phyloP scores from a whole-genome alignment of 148 eudicot species.

The Arbutus unedo region DNA sequence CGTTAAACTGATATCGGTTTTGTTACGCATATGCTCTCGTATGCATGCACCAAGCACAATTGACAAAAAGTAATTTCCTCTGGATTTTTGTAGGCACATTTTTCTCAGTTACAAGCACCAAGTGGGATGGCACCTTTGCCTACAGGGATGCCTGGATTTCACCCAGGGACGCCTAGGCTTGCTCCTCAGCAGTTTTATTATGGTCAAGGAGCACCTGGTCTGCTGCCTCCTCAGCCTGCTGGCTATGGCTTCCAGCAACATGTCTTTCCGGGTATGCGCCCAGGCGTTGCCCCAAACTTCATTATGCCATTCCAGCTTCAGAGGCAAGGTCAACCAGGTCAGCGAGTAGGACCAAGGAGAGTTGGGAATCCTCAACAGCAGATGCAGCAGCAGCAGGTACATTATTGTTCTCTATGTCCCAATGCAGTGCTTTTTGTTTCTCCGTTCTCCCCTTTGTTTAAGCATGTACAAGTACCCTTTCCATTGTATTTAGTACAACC shows the following conservation, averaged over 20 bases:
- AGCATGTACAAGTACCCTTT: background rate
- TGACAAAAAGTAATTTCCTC: background rate
- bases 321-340: constrained; percentile 36
- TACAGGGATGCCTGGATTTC: constrained; percentile 38
- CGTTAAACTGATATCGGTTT: background rate
- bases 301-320: constrained; percentile 44
- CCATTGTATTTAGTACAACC: background rate
- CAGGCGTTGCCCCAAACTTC: constrained; percentile 45
- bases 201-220: constrained; percentile 47
- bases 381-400: constrained; percentile 30
- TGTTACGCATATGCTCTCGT: background rate
- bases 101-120: constrained; percentile 40
- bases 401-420: background rate
- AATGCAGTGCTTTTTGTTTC: background rate
- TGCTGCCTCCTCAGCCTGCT: constrained; percentile 41
- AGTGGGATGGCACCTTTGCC: constrained; percentile 35
- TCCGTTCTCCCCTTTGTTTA: background rate
- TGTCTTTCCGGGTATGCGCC: constrained; percentile 41
- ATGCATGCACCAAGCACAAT: background rate
- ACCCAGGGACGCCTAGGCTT: constrained; percentile 39
- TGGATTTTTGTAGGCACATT: constrained; percentile 40
- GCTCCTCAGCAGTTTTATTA: constrained; percentile 50
- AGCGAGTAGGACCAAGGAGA: constrained; percentile 33
- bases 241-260: constrained; percentile 55
- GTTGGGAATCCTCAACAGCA: constrained; percentile 43